A percentile compares a stretch with the other conserved stretches of the same genome.
phyloP scores from a whole-genome alignment of 176 grass and related monocot species.

The Oryza punctata region DNA sequence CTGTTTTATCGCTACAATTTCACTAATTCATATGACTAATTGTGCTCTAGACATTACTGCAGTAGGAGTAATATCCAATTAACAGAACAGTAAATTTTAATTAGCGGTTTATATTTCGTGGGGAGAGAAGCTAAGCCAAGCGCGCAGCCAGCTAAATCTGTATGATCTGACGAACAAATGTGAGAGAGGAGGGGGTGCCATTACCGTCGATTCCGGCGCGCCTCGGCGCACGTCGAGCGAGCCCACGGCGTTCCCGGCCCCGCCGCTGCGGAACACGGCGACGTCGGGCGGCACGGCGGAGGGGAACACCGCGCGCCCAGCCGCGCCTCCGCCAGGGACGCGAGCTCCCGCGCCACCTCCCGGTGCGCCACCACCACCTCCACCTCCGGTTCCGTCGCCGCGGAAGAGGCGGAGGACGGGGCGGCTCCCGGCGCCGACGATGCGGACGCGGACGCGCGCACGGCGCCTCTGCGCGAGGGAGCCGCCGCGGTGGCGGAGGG shows the following conservation, averaged over 20 bases:
- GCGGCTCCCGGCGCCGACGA: too few species aligned
- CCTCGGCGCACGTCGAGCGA: slow-evolving; percentile 67
- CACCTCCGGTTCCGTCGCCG: slow-evolving; percentile 12
- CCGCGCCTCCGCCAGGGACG: slow-evolving; percentile 28
- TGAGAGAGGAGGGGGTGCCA: not conserved
- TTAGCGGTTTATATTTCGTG: too few species aligned
- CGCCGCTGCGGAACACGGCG: slow-evolving; percentile 49
- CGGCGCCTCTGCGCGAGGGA: not conserved
- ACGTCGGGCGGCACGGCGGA: slow-evolving; percentile 71
- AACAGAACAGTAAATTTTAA: too few species aligned
- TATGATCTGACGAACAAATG: too few species aligned
- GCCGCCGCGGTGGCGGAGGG: not conserved
- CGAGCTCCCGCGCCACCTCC: slow-evolving; percentile 51
- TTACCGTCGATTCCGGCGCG: slow-evolving; percentile 58
- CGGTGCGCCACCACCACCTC: slow-evolving; percentile 47
- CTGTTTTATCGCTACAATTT: not conserved
- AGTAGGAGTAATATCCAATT: too few species aligned
- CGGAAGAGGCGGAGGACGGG: too few species aligned
- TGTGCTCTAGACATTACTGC: too few species aligned
- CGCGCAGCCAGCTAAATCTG: not conserved
- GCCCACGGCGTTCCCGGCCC: slow-evolving; percentile 49
- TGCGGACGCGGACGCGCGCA: slow-evolving; percentile 34
- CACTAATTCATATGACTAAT: not conserved
- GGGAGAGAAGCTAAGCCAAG: too few species aligned
- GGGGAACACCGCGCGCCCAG: slow-evolving; percentile 51